phyloP scores from a whole-genome alignment of 495 filamentous ascomycete species.

The Hypoxylon intermedium region DNA sequence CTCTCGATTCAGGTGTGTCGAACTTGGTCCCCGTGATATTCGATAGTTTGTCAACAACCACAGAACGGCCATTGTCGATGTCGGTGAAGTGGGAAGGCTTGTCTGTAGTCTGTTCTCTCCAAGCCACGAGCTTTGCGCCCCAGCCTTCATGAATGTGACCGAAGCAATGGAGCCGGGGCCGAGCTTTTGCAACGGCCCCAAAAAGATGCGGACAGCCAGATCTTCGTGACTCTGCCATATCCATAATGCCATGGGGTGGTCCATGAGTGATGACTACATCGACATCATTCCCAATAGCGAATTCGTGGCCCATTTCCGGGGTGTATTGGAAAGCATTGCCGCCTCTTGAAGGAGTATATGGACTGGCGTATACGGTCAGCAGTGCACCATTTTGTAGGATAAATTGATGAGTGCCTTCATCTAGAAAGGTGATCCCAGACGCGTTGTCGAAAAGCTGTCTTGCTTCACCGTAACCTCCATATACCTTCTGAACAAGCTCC shows the following conservation, averaged over 20 bases:
- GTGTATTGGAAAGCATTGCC: slow-evolving; percentile 70
- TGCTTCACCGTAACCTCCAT: no score
- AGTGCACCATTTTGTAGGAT: slow-evolving; percentile 62
- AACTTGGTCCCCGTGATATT: no score
- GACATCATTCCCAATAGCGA: slow-evolving; percentile 55
- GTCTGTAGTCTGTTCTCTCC: slow-evolving; percentile 51
- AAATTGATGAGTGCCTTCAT: slow-evolving; percentile 69
- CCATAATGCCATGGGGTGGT: slow-evolving; percentile 67
- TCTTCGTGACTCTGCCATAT: slow-evolving; percentile 47
- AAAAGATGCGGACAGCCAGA: slow-evolving; percentile 68
- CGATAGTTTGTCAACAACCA: no score
- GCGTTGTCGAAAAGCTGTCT: no score
- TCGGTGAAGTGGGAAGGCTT: slow-evolving; percentile 44
- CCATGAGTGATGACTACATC: slow-evolving; percentile 80
- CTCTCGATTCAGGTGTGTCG: no score
- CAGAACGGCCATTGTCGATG: no score
- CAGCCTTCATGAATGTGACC: slow-evolving; percentile 79
- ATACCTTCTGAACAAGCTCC: no score
- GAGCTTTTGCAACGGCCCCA: slow-evolving; percentile 57
- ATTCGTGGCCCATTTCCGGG: slow-evolving; percentile 56
- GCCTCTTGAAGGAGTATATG: slow-evolving; percentile 68
- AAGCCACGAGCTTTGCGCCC: slow-evolving; percentile 68
- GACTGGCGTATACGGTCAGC: slow-evolving; percentile 72
- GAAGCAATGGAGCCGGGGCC: slow-evolving; percentile 71
- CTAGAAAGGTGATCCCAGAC: slow-evolving; percentile 50